These are phyloP conservation scores for Phialemonium atrogriseum DNA, from an alignment of 2,329 filamentous ascomycete genomes.

Conservation along the genomic window DNA sequence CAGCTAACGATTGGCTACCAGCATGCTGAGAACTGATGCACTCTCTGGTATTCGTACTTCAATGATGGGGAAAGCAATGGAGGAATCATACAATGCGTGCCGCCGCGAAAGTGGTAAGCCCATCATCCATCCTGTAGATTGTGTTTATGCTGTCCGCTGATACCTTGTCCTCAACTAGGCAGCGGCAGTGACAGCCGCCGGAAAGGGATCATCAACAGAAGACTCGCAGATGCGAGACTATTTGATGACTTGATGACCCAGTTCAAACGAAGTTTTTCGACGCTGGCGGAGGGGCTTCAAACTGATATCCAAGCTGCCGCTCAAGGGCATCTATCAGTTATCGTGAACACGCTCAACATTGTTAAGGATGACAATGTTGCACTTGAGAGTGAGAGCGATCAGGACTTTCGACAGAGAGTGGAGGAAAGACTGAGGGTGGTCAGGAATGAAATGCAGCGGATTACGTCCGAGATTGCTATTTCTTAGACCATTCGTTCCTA, in stretches of 20 bases:
- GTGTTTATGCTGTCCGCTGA: background rate
- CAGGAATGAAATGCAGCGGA: slow-evolving; percentile 3
- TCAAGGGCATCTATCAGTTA: slow-evolving; percentile 14
- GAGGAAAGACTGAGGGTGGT: slow-evolving; percentile 10
- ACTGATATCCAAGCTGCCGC: slow-evolving; percentile 10
- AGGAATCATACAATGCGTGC: slow-evolving; percentile 21
- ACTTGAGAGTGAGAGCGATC: slow-evolving; percentile 26
- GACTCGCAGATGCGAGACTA: slow-evolving; percentile 16
- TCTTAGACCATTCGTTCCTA: no score
- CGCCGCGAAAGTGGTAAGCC: slow-evolving; percentile 23
- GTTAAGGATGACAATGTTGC: slow-evolving; percentile 27
- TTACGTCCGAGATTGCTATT: no score
- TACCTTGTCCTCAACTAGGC: slow-evolving; percentile 16
- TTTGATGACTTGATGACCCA: slow-evolving; percentile 21
- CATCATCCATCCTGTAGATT: background rate
- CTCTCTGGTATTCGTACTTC: slow-evolving; percentile 29
- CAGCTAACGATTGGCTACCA: slow-evolving; percentile 10
- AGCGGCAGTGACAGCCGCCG: slow-evolving; percentile 21
- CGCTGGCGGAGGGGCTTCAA: slow-evolving; percentile 14
- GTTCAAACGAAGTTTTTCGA: slow-evolving; percentile 15
- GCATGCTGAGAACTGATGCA: slow-evolving; percentile 22
- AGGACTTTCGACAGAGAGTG: slow-evolving; percentile 23
- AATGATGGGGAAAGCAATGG: slow-evolving; percentile 27
- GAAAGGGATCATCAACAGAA: slow-evolving; percentile 23
- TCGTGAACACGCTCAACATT: slow-evolving; percentile 24